Evolutionary conservation across 2,329 filamentous ascomycete species (phyloP).

Genomic region (Talaromyces rugulosus): DNA sequence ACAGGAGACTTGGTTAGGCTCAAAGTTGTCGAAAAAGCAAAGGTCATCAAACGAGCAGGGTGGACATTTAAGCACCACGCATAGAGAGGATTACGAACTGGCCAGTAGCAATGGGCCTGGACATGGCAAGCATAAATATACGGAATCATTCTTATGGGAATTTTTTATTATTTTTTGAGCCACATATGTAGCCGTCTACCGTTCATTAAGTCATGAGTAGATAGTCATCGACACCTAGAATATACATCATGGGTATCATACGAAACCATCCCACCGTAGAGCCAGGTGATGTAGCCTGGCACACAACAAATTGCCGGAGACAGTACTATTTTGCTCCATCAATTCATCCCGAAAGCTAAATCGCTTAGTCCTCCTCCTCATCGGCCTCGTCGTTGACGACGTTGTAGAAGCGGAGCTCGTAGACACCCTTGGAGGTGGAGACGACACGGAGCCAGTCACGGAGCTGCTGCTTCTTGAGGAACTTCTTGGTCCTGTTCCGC

Average conservation of each 20-base stretch:
- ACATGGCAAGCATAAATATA: background rate
- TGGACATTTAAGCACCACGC: background rate
- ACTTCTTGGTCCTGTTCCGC: constrained; percentile 91
- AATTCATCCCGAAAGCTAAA: constrained; percentile 1
- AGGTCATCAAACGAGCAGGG: constrained; percentile 59
- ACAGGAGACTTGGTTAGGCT: constrained; percentile 80
- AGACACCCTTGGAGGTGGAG: constrained; percentile 94
- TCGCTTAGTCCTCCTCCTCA: constrained; percentile 92
- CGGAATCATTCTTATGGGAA: background rate
- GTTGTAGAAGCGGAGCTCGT: constrained; percentile 99
- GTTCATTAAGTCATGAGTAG: constrained; percentile 30
- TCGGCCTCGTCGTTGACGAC: constrained; percentile 97
- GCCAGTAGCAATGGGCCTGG: background rate
- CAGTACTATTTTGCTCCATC: background rate
- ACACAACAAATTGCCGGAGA: background rate
- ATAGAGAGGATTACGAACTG: background rate
- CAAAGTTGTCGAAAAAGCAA: constrained; percentile 69
- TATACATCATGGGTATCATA: background rate
- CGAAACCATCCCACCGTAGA: background rate
- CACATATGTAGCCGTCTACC: constrained; percentile 18
- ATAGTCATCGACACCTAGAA: constrained; percentile 2
- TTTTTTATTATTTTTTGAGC: background rate
- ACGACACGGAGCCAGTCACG: constrained; percentile 99
- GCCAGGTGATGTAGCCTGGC: constrained; percentile 1
- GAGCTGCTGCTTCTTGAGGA: constrained; percentile 99